Evolutionary conservation across 2,329 filamentous ascomycete species (phyloP).

Genomic region (Diaporthe citri): DNA sequence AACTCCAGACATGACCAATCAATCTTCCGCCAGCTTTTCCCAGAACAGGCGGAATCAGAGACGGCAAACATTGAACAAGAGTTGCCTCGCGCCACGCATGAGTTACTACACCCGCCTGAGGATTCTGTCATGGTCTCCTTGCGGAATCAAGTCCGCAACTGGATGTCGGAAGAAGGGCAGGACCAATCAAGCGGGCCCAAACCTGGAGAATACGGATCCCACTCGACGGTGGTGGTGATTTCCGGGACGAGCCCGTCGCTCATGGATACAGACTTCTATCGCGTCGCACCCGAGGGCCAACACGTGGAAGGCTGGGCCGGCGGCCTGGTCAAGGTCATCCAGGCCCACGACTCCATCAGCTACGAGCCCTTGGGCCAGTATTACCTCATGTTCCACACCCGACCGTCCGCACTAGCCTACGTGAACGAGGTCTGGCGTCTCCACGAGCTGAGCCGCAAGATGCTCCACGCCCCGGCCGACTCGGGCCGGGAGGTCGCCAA

Average conservation of each 20-base stretch:
- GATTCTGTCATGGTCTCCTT: constrained; percentile 34
- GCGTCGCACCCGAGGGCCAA: constrained; percentile 70
- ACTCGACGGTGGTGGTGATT: constrained; percentile 63
- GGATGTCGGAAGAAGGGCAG: constrained; percentile 27
- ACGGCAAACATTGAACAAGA: neutral
- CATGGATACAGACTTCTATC: constrained; percentile 77
- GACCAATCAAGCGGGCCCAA: constrained; percentile 8
- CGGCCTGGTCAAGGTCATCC: constrained; percentile 74
- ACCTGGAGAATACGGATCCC: constrained; percentile 33
- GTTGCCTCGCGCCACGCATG: neutral
- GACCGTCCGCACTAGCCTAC: constrained; percentile 72
- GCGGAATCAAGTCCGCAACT: constrained; percentile 40
- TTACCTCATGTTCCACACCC: constrained; percentile 75
- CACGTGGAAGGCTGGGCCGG: constrained; percentile 78
- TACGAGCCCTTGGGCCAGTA: constrained; percentile 75
- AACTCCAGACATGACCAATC: neutral
- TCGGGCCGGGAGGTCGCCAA: constrained; percentile 52
- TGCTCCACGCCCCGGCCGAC: constrained; percentile 47
- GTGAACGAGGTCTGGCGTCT: constrained; percentile 65
- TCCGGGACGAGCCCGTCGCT: constrained; percentile 70
- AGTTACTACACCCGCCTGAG: neutral
- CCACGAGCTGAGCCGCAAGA: constrained; percentile 51
- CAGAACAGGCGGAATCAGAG: neutral
- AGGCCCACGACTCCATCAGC: constrained; percentile 73
- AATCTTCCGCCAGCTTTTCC: constrained; percentile 36